Evolutionary conservation across 768 basidiomycete species (phyloP).

Genomic region (Asterophora lycoperdoides): DNA sequence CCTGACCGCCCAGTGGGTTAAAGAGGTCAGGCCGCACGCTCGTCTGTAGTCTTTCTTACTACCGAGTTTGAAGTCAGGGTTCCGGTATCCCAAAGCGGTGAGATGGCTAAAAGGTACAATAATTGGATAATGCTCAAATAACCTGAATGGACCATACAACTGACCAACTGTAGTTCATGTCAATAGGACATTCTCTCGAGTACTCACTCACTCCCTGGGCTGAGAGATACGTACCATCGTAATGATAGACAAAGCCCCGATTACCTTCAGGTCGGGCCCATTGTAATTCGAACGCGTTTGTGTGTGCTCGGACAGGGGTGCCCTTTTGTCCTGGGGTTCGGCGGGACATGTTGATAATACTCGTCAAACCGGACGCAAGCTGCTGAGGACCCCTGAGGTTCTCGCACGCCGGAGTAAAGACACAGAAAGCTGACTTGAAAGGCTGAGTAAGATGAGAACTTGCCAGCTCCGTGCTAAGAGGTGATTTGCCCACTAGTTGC

Average conservation of each 20-base stretch:
- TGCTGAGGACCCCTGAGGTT: too few species aligned
- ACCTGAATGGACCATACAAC: not conserved
- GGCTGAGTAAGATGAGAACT: not conserved
- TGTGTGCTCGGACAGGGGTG: slow-evolving; percentile 6
- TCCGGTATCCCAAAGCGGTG: slow-evolving; percentile 19
- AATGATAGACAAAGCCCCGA: slow-evolving; percentile 18
- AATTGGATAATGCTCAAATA: not conserved
- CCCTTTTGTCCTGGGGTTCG: slow-evolving; percentile 10
- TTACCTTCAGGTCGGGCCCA: slow-evolving; percentile 13
- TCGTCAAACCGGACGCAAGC: not conserved
- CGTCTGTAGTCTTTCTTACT: slow-evolving; percentile 24
- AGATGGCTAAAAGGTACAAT: slow-evolving; percentile 14
- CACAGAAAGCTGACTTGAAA: not conserved
- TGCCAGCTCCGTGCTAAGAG: slow-evolving; percentile 4
- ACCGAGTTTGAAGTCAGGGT: slow-evolving; percentile 19
- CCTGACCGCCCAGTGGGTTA: slow-evolving; percentile 23
- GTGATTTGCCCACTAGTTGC: slow-evolving; percentile 1
- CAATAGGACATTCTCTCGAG: not conserved
- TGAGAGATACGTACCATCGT: slow-evolving; percentile 19
- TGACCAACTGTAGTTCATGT: slow-evolving; percentile 8
- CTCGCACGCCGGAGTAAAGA: not conserved
- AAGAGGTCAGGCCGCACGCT: slow-evolving; percentile 21
- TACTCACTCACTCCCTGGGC: not conserved
- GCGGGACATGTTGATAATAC: not conserved
- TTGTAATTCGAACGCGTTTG: slow-evolving; percentile 21